These are phyloP conservation scores for Chytriomyces hyalinus DNA, from an alignment of 192 early-diverging fungal species.

Conservation along the genomic window DNA sequence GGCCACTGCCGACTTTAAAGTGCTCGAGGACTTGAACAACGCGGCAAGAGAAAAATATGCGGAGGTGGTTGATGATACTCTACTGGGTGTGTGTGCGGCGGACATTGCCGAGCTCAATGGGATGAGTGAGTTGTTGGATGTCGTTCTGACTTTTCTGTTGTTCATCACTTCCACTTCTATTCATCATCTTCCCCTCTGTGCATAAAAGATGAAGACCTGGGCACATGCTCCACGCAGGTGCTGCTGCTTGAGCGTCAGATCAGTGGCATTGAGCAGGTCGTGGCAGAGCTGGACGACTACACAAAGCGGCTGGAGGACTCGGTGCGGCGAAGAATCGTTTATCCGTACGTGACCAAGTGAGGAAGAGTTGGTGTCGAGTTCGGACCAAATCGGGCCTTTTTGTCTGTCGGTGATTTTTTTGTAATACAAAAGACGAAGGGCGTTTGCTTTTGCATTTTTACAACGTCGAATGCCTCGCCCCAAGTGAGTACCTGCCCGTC, in stretches of 20 bases:
- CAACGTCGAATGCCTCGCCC: no score
- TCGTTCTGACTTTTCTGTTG: background rate
- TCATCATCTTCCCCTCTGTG: background rate
- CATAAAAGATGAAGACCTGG: background rate
- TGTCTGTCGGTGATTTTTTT: no score
- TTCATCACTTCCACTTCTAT: background rate
- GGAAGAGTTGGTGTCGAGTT: background rate
- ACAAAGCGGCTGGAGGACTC: constrained; percentile 31
- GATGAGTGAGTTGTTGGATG: background rate
- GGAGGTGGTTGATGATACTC: background rate
- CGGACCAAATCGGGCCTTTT: no score
- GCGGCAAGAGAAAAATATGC: background rate
- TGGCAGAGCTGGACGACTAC: constrained; percentile 43
- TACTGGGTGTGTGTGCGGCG: constrained; percentile 5
- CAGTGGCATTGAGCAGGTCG: constrained; percentile 42
- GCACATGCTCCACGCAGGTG: background rate
- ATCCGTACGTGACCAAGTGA: constrained; percentile 2
- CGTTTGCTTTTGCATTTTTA: no score
- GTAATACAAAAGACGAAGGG: no score
- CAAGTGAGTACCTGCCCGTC: no score
- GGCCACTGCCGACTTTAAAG: background rate
- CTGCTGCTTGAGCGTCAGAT: constrained; percentile 40
- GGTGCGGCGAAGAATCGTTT: background rate
- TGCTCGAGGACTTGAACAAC: constrained; percentile 7
- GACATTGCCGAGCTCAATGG: background rate